Conservation (phyloP, 106 monocot genomes). For the Dendrobium chrysotoxum region DNA sequence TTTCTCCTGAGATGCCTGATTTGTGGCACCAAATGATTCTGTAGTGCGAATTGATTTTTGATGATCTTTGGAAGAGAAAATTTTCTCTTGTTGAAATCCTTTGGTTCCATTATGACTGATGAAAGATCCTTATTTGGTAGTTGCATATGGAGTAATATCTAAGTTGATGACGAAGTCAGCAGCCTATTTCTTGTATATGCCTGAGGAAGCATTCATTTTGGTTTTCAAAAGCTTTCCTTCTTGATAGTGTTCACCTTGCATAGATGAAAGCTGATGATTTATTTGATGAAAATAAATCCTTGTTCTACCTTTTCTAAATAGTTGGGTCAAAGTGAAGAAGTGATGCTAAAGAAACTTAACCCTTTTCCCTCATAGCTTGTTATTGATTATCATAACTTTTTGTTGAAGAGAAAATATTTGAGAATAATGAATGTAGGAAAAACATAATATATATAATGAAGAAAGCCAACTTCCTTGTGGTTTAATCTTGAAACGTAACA, state of each 20-base stretch:
- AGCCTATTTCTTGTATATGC: constrained; percentile 30
- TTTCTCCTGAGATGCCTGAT: constrained; percentile 37
- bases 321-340: no score
- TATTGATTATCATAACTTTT: no score
- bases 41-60: constrained; percentile 28
- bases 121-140: constrained; percentile 28
- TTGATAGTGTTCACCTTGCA: constrained; percentile 33
- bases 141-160: constrained; percentile 19
- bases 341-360: no score
- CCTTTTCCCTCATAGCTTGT: no score
- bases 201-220: constrained; percentile 22
- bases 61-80: constrained; percentile 18
- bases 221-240: constrained; percentile 52
- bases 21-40: constrained; percentile 29
- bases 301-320: no score
- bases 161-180: constrained; percentile 21
- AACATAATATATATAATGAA: no score
- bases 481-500: no score
- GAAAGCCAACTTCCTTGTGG: no score
- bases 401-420: no score
- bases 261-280: no score
- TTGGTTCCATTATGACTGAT: constrained; percentile 23
- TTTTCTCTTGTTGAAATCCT: constrained; percentile 42
- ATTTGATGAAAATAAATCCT: no score
- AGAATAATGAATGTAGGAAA: no score